A percentile compares a stretch with the other conserved stretches of the same genome.
phyloP scores from a whole-genome alignment of 176 grass and related monocot genomes.

The Eragrostis nindensis region DNA sequence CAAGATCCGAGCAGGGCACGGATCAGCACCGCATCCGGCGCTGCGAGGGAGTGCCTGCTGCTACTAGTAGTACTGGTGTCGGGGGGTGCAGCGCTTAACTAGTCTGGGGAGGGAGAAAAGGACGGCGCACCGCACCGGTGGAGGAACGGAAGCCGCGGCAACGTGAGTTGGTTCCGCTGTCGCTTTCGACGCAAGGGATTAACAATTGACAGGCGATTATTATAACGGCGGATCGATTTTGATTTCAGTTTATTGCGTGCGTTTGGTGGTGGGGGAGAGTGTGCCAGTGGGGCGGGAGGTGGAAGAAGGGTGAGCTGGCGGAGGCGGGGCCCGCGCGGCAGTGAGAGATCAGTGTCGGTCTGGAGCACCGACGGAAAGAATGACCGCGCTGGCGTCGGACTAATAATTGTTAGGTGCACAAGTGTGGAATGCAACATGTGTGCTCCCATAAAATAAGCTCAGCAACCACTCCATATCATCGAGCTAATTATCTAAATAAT shows the following conservation, averaged over 20 bases:
- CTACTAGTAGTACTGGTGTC: constrained; percentile 22
- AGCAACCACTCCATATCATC: not conserved
- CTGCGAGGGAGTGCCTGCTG: constrained; percentile 35
- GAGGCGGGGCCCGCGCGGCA: not conserved
- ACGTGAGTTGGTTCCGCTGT: constrained; percentile 50
- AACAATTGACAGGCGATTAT: constrained; percentile 23
- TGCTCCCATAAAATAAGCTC: not conserved
- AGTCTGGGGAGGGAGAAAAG: constrained; percentile 20
- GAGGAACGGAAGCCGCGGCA: constrained; percentile 25
- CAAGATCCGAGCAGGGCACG: constrained; percentile 46
- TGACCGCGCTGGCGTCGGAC: not conserved
- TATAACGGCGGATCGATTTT: not conserved
- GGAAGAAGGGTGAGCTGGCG: constrained; percentile 46
- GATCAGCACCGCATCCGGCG: constrained; percentile 51
- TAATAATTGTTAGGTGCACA: constrained; percentile 39
- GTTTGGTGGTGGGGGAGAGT: not conserved
- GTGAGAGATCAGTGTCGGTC: not conserved
- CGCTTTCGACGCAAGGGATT: constrained; percentile 31
- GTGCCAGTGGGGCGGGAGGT: constrained; percentile 43
- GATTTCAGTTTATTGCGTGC: constrained; percentile 6
- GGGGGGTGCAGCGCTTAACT: constrained; percentile 27
- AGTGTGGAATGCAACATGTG: constrained; percentile 23
- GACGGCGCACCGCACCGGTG: constrained; percentile 47
- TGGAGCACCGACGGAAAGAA: constrained; percentile 25
- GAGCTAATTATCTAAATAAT: not conserved